A percentile compares a stretch with the other conserved stretches of the same genome.
Evolutionary conservation across 176 grass and related monocot species (phyloP).

Genomic region (Ensete glaucum): DNA sequence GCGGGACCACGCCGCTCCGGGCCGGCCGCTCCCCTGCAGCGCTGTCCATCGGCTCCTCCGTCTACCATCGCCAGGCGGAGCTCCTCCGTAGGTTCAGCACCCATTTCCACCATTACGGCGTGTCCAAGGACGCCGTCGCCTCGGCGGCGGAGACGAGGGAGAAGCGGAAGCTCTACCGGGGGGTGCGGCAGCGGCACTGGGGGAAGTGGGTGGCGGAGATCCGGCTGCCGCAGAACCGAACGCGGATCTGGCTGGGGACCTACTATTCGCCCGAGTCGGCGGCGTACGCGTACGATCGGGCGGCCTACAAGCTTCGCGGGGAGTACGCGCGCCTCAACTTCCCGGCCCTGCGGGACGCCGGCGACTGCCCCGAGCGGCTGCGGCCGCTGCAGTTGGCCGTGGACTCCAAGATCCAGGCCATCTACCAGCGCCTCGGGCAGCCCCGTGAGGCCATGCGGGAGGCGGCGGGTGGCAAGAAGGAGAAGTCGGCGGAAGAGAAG

Average conservation of each 20-base stretch:
- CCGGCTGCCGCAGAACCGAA: slow-evolving; percentile 77
- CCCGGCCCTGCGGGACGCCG: slow-evolving; percentile 45
- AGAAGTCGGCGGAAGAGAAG: slow-evolving; percentile 29
- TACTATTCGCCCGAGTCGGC: slow-evolving; percentile 88
- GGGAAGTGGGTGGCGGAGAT: slow-evolving; percentile 95
- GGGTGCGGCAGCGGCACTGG: slow-evolving; percentile 88
- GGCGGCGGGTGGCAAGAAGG: not conserved
- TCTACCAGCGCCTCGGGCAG: slow-evolving; percentile 61
- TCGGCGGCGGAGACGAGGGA: not conserved
- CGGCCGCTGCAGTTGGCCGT: slow-evolving; percentile 39
- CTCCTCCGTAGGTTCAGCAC: slow-evolving; percentile 59
- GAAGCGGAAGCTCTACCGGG: slow-evolving; percentile 58
- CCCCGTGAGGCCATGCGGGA: slow-evolving; percentile 28
- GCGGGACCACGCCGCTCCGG: slow-evolving; percentile 24
- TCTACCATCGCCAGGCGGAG: slow-evolving; percentile 80
- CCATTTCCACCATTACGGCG: not conserved
- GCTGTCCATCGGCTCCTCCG: slow-evolving; percentile 61
- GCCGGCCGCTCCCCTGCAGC: slow-evolving; percentile 10
- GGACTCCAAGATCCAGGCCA: slow-evolving; percentile 80
- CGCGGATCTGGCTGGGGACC: slow-evolving; percentile 91
- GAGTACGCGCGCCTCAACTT: slow-evolving; percentile 97
- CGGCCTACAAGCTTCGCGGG: slow-evolving; percentile 66
- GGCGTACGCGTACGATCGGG: slow-evolving; percentile 79
- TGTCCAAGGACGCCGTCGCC: not conserved
- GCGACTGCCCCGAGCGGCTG: slow-evolving; percentile 39